A percentile compares a stretch with the other conserved stretches of the same genome.
Evolutionary conservation across 768 basidiomycete genomes (phyloP).

Genomic region (Hirschioporus abietinus): DNA sequence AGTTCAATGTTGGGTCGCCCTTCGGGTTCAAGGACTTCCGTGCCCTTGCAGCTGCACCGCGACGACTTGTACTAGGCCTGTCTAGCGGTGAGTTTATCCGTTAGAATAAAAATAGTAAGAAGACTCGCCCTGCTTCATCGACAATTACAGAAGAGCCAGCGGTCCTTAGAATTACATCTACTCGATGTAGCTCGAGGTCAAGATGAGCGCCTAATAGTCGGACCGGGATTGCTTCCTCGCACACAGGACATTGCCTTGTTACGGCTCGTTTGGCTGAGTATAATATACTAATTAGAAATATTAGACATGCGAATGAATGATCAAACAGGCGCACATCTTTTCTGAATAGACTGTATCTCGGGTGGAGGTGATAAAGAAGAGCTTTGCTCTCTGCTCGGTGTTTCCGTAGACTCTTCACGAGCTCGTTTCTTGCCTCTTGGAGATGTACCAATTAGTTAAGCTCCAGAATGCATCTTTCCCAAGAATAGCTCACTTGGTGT

Average conservation of each 20-base stretch:
- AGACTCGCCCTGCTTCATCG: conserved; percentile 44
- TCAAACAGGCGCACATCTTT: conserved; percentile 8
- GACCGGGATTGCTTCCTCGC: conserved; percentile 65
- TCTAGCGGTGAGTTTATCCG: not conserved
- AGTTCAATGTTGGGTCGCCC: conserved; percentile 16
- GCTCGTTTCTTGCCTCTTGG: conserved; percentile 52
- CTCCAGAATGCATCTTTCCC: not conserved
- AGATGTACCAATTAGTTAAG: conserved; percentile 2
- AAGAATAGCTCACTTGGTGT: not conserved
- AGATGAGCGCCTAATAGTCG: conserved; percentile 64
- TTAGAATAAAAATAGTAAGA: not conserved
- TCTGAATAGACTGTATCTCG: conserved; percentile 24
- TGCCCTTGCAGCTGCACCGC: conserved; percentile 42
- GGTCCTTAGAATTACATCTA: conserved; percentile 59
- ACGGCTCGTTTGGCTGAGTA: conserved; percentile 63
- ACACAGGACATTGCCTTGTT: conserved; percentile 70
- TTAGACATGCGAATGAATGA: not conserved
- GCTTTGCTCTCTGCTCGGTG: conserved; percentile 18
- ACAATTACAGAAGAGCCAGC: conserved; percentile 54
- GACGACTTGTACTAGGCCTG: conserved; percentile 9
- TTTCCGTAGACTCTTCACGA: conserved; percentile 20
- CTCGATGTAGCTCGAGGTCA: conserved; percentile 60
- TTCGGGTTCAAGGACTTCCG: conserved; percentile 28
- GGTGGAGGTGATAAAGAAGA: conserved; percentile 25
- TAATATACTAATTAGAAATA: conserved; percentile 9